These are phyloP conservation scores for Thalassiosira hispida DNA, from an alignment of 352 stramenopile genomes.

Conservation along the genomic window DNA sequence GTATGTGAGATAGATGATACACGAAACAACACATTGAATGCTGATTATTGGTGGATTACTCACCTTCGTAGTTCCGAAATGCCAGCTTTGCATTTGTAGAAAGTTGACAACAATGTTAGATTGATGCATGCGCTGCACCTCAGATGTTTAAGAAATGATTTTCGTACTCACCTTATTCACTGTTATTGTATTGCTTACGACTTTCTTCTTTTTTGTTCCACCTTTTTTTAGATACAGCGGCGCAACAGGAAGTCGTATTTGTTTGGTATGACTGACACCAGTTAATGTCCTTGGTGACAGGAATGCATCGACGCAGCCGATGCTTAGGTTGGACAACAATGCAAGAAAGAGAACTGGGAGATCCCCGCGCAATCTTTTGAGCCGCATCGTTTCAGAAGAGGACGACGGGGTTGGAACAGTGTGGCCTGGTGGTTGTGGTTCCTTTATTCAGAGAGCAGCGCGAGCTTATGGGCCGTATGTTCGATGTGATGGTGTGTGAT, in stretches of 20 bases:
- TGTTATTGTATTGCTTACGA: constrained; percentile 45
- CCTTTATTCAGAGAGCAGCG: too few relatives aligned
- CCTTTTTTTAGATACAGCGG: constrained; percentile 42
- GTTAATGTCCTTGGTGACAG: constrained; percentile 1
- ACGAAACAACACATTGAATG: too few relatives aligned
- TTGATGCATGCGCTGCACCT: too few relatives aligned
- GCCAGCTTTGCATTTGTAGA: constrained; percentile 49
- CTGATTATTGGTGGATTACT: too few relatives aligned
- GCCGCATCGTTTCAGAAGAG: background rate
- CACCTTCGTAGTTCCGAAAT: constrained; percentile 47
- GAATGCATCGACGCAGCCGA: background rate
- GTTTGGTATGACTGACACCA: background rate
- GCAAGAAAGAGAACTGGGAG: constrained; percentile 10
- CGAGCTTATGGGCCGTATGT: too few relatives aligned
- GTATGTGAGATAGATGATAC: too few relatives aligned
- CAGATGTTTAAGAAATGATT: too few relatives aligned
- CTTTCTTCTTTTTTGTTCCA: constrained; percentile 59
- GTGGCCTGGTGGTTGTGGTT: background rate
- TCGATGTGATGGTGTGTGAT: too few relatives aligned
- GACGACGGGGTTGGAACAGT: background rate
- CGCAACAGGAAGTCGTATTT: constrained; percentile 1
- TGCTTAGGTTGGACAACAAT: background rate
- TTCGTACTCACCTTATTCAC: constrained; percentile 25
- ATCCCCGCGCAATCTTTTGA: background rate
- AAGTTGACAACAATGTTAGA: too few relatives aligned